These are phyloP conservation scores for Raffaelea arxii DNA, from an alignment of 2,329 filamentous ascomycete genomes.

Conservation along the genomic window DNA sequence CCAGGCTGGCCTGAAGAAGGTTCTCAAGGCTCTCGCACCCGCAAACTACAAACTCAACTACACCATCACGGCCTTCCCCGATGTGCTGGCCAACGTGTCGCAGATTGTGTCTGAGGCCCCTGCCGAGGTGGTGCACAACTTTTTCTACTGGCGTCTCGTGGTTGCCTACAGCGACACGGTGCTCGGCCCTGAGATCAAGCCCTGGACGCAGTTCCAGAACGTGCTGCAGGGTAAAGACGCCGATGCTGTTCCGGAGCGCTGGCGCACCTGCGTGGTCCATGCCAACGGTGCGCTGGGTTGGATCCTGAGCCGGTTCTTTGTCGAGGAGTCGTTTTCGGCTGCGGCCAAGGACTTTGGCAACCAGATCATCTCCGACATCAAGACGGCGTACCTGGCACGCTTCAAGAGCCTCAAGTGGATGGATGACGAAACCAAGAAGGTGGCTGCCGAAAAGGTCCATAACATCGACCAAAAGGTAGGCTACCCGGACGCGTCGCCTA, in stretches of 20 bases:
- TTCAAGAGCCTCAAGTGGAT: constrained; percentile 54
- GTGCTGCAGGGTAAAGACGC: constrained; percentile 50
- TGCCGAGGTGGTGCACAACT: constrained; percentile 48
- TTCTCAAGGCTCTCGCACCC: constrained; percentile 44
- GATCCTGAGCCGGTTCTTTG: constrained; percentile 62
- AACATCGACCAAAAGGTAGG: constrained; percentile 61
- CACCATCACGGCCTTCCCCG: constrained; percentile 49
- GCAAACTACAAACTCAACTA: constrained; percentile 37
- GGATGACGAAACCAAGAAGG: constrained; percentile 47
- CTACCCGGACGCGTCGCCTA: constrained; percentile 48
- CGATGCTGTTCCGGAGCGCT: constrained; percentile 52
- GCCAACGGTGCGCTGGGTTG: constrained; percentile 42
- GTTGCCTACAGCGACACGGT: constrained; percentile 41
- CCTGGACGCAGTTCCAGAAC: constrained; percentile 51
- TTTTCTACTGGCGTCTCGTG: constrained; percentile 55
- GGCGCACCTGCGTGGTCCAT: constrained; percentile 52
- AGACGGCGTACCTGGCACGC: constrained; percentile 52
- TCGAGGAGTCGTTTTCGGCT: constrained; percentile 57
- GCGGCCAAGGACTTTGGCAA: constrained; percentile 58
- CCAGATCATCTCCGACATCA: constrained; percentile 61
- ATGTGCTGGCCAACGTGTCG: constrained; percentile 50
- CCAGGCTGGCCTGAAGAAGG: constrained; percentile 40
- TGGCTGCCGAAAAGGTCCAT: constrained; percentile 54
- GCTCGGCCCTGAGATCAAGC: constrained; percentile 49
- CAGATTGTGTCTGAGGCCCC: constrained; percentile 42